Percentiles rank a stretch among this genome's conserved stretches.
phyloP scores from a whole-genome alignment of 148 eudicot genomes.

The Persicaria maculosa region DNA sequence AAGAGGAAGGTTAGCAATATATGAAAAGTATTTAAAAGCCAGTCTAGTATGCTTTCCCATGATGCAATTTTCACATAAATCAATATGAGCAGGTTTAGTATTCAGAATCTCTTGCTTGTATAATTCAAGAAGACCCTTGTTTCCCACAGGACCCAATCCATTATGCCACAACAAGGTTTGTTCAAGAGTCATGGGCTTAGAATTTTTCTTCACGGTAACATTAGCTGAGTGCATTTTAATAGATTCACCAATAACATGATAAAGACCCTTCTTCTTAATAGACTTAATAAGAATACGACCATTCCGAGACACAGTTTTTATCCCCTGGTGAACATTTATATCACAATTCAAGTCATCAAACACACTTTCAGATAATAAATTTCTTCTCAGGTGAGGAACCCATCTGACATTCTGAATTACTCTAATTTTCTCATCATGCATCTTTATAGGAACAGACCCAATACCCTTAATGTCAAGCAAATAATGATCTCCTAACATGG shows the following conservation, averaged over 20 bases:
- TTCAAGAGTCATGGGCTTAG: neutral
- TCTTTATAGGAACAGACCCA: neutral
- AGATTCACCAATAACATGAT: neutral
- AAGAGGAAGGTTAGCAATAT: too few relatives aligned
- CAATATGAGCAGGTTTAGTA: neutral
- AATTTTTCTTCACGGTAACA: neutral
- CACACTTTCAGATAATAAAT: neutral
- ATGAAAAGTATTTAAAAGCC: too few relatives aligned
- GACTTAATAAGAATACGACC: neutral
- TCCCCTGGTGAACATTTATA: neutral
- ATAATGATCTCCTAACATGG: neutral
- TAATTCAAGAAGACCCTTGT: neutral
- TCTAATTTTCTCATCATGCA: neutral
- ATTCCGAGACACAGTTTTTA: neutral
- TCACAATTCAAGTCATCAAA: neutral
- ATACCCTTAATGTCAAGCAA: neutral
- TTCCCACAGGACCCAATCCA: neutral
- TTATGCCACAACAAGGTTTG: neutral
- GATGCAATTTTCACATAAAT: neutral
- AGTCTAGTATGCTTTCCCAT: neutral
- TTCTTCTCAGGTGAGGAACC: neutral
- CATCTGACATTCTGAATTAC: neutral
- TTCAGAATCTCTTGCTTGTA: neutral
- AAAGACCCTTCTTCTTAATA: neutral
- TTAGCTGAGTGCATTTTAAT: neutral